Evolutionary conservation across 2,329 filamentous ascomycete genomes (phyloP).

Genomic region (Trichoderma sp.): DNA sequence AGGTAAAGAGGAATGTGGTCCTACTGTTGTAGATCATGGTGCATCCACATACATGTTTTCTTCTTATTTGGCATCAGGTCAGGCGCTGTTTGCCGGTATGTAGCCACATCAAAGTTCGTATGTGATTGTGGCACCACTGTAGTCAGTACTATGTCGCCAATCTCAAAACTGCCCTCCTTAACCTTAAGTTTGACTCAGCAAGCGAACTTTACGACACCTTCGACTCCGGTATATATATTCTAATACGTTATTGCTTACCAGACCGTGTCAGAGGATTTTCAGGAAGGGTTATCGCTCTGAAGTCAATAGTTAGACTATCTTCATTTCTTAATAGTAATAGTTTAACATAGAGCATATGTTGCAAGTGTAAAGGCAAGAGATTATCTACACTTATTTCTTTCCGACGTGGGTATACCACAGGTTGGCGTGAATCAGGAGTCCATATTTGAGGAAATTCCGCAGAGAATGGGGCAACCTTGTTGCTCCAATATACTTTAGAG

Average conservation of each 20-base stretch:
- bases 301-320: neutral
- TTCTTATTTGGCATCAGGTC: constrained; percentile 22
- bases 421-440: neutral
- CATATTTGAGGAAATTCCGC: too few species aligned
- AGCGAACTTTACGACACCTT: neutral
- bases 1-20: constrained; percentile 24
- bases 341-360: neutral
- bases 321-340: neutral
- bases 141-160: constrained; percentile 39
- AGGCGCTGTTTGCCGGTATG: constrained; percentile 19
- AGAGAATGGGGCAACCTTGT: neutral
- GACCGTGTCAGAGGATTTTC: constrained; percentile 19
- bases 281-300: neutral
- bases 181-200: constrained; percentile 32
- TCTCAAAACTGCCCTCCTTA: constrained; percentile 34
- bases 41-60: constrained; percentile 13
- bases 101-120: constrained; percentile 26
- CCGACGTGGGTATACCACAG: neutral
- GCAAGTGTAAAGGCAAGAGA: too few species aligned
- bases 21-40: constrained; percentile 25
- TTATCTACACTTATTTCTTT: neutral
- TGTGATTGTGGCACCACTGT: constrained; percentile 41
- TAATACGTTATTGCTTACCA: constrained; percentile 15
- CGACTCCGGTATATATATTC: neutral
- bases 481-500: neutral